Evolutionary conservation across 305 asterid species (phyloP).

Genomic region (Petunia hybrid): DNA sequence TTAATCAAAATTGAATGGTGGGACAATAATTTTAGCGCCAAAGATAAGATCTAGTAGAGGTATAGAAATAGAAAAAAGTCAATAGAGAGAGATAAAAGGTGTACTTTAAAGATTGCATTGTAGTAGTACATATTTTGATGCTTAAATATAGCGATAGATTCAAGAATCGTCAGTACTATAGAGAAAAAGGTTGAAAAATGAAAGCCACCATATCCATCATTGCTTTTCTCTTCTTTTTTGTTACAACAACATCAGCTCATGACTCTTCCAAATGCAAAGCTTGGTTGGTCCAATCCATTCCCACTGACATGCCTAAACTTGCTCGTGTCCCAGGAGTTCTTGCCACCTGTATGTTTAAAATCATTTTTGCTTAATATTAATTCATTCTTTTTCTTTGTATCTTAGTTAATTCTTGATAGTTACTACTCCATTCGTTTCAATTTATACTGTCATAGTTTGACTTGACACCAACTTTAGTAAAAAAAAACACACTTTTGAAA

Average conservation of each 20-base stretch:
- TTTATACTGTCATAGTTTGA: too few species aligned
- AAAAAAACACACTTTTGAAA: neutral
- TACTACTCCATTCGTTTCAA: neutral
- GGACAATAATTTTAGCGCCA: too few species aligned
- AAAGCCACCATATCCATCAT: neutral
- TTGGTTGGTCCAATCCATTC: constrained; percentile 90
- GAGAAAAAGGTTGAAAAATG: neutral
- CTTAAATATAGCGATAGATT: neutral
- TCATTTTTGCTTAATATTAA: neutral
- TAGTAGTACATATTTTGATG: neutral
- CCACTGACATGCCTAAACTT: constrained; percentile 82
- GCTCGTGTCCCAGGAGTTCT: constrained; percentile 75
- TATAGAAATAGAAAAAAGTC: too few species aligned
- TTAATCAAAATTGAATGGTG: too few species aligned
- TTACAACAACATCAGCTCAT: neutral
- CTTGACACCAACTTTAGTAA: neutral
- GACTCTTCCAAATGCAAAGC: constrained; percentile 59
- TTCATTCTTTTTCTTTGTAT: neutral
- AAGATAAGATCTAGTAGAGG: too few species aligned
- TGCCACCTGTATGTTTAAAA: constrained; percentile 61
- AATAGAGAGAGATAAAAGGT: too few species aligned
- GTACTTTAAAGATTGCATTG: too few species aligned
- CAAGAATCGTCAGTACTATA: neutral
- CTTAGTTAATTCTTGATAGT: neutral
- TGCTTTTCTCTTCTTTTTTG: neutral